Base-by-base conservation (phyloP, 2,329 filamentous ascomycete genomes). In the Sporothrix schenckii region DNA sequence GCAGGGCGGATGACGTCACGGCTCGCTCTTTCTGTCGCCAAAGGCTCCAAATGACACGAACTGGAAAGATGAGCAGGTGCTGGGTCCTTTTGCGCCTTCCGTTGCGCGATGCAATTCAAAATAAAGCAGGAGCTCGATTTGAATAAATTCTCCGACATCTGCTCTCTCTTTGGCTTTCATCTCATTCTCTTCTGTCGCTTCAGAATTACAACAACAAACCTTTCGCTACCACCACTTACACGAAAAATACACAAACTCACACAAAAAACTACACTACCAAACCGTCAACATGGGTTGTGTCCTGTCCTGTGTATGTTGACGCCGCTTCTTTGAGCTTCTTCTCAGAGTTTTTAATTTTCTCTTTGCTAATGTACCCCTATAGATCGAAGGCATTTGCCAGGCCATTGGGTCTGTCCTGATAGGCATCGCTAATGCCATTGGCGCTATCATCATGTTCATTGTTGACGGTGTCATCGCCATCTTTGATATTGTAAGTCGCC, bases 261-360 rank as follows among this genome's bases (percentile, higher is more conserved):
- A 21, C 39, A 16, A 14, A 47, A 24, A 47, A 21, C 1, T 11
- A 39, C 34, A 63, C n/a, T 13, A 24, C n/a, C 56, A 44, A 68
- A 71, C 53, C 72, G 69, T 76, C 81, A 89, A 80, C 75, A 94
- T 95, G 92, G 92, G 92, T 83, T 91, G 90, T 80, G 89, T 95
- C 77, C 84, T 93, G 75, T 94, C 91, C 79, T 94, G 92, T 79
- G 92, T 94, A 92, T 77, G 91, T 86, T 44, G 21, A 30, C 68
- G 16, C 68, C 14, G 21, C 24, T 16, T n/a, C 34, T 2, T 44
- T 44, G 68, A 13, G 21, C 24, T 16, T n/a, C 34, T 2, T 44
- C 60, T 30, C 2, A 19, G 4, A 9, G 14, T 11, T 9, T 16
- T 54, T 30, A 1, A 47, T 9, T 65, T 54, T 5, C 19, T n/a